phyloP scores from a whole-genome alignment of 2,329 filamentous ascomycete genomes.

The Colletotrichum simmondsii region DNA sequence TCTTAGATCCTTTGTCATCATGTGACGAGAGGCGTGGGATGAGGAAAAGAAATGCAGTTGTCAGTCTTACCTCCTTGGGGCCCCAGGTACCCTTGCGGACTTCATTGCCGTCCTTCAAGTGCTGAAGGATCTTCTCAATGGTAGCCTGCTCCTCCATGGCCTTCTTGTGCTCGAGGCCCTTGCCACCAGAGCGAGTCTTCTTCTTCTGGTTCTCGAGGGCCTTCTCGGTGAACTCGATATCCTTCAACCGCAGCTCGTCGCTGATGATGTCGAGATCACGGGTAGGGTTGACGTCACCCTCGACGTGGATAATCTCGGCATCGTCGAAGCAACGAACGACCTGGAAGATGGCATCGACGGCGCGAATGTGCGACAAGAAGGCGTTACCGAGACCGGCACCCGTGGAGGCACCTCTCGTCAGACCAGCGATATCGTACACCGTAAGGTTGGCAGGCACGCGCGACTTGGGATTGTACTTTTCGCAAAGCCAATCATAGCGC shows the following conservation, averaged over 20 bases:
- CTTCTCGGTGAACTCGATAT: slow-evolving; percentile 98
- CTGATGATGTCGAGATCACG: slow-evolving; percentile 97
- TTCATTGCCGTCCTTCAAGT: slow-evolving; percentile 89
- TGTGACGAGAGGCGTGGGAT: slow-evolving; percentile 53
- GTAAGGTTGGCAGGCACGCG: slow-evolving; percentile 97
- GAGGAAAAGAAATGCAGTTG: slow-evolving; percentile 38
- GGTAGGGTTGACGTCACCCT: slow-evolving; percentile 96
- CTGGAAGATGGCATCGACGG: slow-evolving; percentile 97
- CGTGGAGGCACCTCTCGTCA: slow-evolving; percentile 95
- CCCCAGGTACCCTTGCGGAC: slow-evolving; percentile 90
- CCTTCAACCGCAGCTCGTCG: slow-evolving; percentile 96
- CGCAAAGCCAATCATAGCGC: slow-evolving; percentile 93
- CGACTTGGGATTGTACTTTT: slow-evolving; percentile 98
- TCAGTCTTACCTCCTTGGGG: slow-evolving; percentile 88
- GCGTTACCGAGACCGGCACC: slow-evolving; percentile 97
- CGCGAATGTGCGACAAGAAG: slow-evolving; percentile 98
- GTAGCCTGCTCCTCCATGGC: slow-evolving; percentile 93
- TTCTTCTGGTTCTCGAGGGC: slow-evolving; percentile 91
- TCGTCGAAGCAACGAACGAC: slow-evolving; percentile 98
- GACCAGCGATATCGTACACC: slow-evolving; percentile 97
- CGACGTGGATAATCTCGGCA: slow-evolving; percentile 99
- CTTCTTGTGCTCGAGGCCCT: slow-evolving; percentile 98
- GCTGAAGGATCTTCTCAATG: slow-evolving; percentile 88
- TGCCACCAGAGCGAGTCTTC: slow-evolving; percentile 93
- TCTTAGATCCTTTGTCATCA: slow-evolving; percentile 99